Evolutionary conservation across 2,329 filamentous ascomycete species (phyloP).

Genomic region (Plectosphaerella sp.): DNA sequence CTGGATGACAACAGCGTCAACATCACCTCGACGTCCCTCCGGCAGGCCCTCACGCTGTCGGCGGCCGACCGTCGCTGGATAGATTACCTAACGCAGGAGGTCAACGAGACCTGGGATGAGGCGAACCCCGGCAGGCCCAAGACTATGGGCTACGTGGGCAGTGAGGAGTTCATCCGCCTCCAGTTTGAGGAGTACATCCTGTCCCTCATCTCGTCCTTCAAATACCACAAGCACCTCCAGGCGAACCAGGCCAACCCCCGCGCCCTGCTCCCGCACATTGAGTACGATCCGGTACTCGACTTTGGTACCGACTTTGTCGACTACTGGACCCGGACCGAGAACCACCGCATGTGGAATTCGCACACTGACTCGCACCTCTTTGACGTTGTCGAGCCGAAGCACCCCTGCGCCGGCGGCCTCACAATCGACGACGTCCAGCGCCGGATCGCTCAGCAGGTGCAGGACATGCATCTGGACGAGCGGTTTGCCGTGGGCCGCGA

Average conservation of each 20-base stretch:
- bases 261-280: conserved; percentile 59
- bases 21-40: conserved; percentile 76
- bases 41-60: conserved; percentile 71
- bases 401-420: conserved; percentile 88
- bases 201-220: conserved; percentile 80
- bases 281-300: conserved; percentile 80
- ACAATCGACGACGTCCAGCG: conserved; percentile 93
- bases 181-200: conserved; percentile 97
- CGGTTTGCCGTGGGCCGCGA: conserved; percentile 79
- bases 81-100: conserved; percentile 86
- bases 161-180: conserved; percentile 93
- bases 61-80: conserved; percentile 93
- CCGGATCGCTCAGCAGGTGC: conserved; percentile 83
- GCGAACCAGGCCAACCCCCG: conserved; percentile 52
- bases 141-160: conserved; percentile 89
- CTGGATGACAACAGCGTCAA: conserved; percentile 85
- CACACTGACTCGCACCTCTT: conserved; percentile 85
- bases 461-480: conserved; percentile 91
- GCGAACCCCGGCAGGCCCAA: conserved; percentile 84
- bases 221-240: conserved; percentile 72
- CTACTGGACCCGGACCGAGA: conserved; percentile 84
- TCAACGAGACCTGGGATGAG: conserved; percentile 96
- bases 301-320: conserved; percentile 82
- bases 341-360: conserved; percentile 82
- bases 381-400: conserved; percentile 87